Conservation (phyloP, 2,329 filamentous ascomycete genomes). For the Hypoxylon sp. region DNA sequence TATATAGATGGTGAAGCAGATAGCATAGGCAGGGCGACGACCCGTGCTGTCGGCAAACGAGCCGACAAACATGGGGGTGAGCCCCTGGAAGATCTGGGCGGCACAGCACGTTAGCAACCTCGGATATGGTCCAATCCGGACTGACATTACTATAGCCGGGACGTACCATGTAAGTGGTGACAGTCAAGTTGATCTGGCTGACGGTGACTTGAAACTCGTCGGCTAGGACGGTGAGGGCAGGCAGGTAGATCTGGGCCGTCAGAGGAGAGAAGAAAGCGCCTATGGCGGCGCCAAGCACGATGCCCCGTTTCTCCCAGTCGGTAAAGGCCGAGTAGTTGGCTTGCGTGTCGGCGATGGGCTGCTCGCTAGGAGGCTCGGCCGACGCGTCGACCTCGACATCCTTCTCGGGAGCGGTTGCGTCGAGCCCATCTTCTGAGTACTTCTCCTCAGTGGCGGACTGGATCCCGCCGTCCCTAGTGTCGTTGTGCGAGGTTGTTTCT, state of each 20-base stretch:
- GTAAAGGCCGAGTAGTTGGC: conserved; percentile 39
- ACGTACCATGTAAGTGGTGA: conserved; percentile 48
- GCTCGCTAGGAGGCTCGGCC: conserved; percentile 25
- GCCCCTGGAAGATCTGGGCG: conserved; percentile 58
- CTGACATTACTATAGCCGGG: background rate
- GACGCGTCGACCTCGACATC: background rate
- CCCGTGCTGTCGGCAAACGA: conserved; percentile 58
- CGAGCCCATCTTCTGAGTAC: conserved; percentile 22
- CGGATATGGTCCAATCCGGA: background rate
- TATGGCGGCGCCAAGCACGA: conserved; percentile 43
- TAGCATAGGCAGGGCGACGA: conserved; percentile 56
- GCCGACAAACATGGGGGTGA: conserved; percentile 60
- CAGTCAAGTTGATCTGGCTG: conserved; percentile 48
- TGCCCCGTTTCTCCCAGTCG: conserved; percentile 41
- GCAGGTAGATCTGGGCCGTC: conserved; percentile 54
- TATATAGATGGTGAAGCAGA: conserved; percentile 56
- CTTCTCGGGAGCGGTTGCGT: conserved; percentile 1
- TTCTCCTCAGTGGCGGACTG: conserved; percentile 8
- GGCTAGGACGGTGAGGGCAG: conserved; percentile 52
- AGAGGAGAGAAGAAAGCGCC: conserved; percentile 47
- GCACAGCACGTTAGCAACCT: conserved; percentile 2
- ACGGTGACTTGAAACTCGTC: conserved; percentile 49
- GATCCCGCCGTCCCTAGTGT: conserved; percentile 4
- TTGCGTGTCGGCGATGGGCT: conserved; percentile 14
- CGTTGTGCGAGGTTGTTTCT: conserved; percentile 20